Conservation (phyloP, 345 rosid genomes). For the Eutrema heterophyllum region DNA sequence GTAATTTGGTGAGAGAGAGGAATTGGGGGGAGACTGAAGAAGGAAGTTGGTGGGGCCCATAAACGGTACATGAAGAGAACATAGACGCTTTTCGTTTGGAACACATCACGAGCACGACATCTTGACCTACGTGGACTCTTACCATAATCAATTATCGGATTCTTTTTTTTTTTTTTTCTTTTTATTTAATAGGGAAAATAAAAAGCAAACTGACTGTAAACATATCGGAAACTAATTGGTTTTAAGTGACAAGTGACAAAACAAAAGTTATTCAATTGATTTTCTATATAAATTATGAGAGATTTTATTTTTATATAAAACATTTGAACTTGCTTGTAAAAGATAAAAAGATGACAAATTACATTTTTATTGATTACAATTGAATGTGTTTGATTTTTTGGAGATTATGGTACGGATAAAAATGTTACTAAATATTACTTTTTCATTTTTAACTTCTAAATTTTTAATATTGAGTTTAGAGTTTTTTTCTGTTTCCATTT, state of each 20-base stretch:
- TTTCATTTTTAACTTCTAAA: neutral
- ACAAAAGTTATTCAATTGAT: neutral
- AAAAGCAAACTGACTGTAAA: neutral
- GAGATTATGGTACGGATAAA: neutral
- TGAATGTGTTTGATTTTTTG: neutral
- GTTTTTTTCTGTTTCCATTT: neutral
- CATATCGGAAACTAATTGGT: neutral
- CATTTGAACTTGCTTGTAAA: neutral
- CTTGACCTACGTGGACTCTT: slow-evolving; percentile 37
- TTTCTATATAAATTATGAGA: neutral
- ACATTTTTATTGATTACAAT: neutral
- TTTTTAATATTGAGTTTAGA: neutral
- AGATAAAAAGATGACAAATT: neutral
- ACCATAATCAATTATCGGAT: slow-evolving; percentile 8
- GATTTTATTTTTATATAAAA: neutral
- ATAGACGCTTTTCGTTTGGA: slow-evolving; percentile 33
- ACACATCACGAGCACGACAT: slow-evolving; percentile 32
- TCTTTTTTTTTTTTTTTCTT: neutral
- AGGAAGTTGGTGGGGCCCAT: slow-evolving; percentile 19
- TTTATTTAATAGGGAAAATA: neutral
- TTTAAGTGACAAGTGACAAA: neutral
- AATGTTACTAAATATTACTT: neutral
- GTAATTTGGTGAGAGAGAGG: slow-evolving; percentile 2
- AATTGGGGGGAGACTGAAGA: slow-evolving; percentile 9
- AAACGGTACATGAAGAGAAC: slow-evolving; percentile 36